A percentile compares a stretch with the other conserved stretches of the same genome.
Evolutionary conservation across 306 rosid species (phyloP).

Genomic region (Bauhinia variegata): DNA sequence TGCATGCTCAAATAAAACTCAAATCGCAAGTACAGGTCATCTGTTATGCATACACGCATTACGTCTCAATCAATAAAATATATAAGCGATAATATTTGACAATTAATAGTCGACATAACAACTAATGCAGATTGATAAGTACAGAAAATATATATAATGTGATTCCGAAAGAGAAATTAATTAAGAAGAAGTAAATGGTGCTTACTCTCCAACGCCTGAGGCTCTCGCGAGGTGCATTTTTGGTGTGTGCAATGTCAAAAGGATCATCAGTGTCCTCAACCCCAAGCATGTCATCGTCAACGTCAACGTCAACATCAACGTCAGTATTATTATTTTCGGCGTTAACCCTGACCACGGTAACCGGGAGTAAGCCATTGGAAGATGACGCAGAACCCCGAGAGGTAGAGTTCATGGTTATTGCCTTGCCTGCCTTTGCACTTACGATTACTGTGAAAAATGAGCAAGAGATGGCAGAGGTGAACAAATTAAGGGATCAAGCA

Average conservation of each 20-base stretch:
- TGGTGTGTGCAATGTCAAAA: constrained; percentile 71
- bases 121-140: too few species aligned
- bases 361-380: constrained; percentile 57
- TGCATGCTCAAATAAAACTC: too few species aligned
- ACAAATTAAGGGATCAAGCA: too few species aligned
- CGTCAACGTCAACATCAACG: background rate
- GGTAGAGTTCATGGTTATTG: constrained; percentile 45
- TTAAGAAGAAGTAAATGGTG: background rate
- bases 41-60: too few species aligned
- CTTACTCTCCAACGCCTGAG: constrained; percentile 86
- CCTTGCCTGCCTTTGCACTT: constrained; percentile 22
- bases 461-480: constrained; percentile 23
- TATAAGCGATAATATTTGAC: too few species aligned
- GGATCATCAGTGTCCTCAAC: constrained; percentile 58
- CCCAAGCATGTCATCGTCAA: constrained; percentile 14
- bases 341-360: constrained; percentile 29
- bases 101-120: too few species aligned
- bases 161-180: background rate
- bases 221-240: constrained; percentile 67
- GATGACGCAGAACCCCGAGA: constrained; percentile 58
- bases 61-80: too few species aligned
- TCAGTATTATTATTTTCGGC: constrained; percentile 36
- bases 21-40: too few species aligned
- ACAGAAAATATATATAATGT: too few species aligned
- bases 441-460: too few species aligned